A percentile compares a stretch with the other conserved stretches of the same genome.
These are phyloP conservation scores for Cardamine resedifolia DNA, from an alignment of 345 rosid species.

Conservation along the genomic window DNA sequence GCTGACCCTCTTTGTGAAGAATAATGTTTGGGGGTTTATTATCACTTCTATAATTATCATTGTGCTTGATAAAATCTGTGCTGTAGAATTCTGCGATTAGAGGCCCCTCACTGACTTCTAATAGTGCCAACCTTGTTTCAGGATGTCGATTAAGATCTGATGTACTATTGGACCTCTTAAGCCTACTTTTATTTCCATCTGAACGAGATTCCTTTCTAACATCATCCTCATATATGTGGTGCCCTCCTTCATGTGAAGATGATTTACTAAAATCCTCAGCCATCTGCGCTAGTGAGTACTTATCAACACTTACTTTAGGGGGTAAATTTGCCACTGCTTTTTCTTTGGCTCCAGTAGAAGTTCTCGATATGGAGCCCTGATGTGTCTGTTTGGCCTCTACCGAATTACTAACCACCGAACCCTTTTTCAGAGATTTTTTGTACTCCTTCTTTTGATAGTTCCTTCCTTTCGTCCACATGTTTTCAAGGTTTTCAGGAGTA, in stretches of 20 bases:
- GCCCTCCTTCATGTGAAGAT: constrained; percentile 35
- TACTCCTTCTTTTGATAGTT: constrained; percentile 78
- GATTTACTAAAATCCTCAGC: constrained; percentile 35
- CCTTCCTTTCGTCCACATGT: constrained; percentile 98
- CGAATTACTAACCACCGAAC: constrained; percentile 28
- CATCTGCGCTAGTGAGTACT: constrained; percentile 37
- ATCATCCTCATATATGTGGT: constrained; percentile 36
- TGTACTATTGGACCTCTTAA: constrained; percentile 86
- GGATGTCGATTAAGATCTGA: constrained; percentile 59
- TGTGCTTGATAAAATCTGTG: constrained; percentile 48
- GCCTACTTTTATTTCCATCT: constrained; percentile 56
- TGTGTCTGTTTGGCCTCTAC: constrained; percentile 32
- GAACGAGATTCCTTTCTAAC: constrained; percentile 29
- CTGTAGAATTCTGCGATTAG: constrained; percentile 77
- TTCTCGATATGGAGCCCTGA: constrained; percentile 31
- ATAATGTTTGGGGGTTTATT: constrained; percentile 43
- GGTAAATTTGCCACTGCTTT: constrained; percentile 40
- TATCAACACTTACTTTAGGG: constrained; percentile 43
- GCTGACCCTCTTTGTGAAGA: constrained; percentile 49
- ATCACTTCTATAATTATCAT: constrained; percentile 39
- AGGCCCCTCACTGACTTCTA: constrained; percentile 57
- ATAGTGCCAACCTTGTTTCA: constrained; percentile 48
- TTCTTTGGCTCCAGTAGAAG: constrained; percentile 44
- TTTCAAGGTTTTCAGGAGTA: constrained; percentile 95
- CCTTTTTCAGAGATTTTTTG: constrained; percentile 43